Evolutionary conservation across 805 yeast genomes (phyloP).

Genomic region (Sungouiella thailandica): DNA sequence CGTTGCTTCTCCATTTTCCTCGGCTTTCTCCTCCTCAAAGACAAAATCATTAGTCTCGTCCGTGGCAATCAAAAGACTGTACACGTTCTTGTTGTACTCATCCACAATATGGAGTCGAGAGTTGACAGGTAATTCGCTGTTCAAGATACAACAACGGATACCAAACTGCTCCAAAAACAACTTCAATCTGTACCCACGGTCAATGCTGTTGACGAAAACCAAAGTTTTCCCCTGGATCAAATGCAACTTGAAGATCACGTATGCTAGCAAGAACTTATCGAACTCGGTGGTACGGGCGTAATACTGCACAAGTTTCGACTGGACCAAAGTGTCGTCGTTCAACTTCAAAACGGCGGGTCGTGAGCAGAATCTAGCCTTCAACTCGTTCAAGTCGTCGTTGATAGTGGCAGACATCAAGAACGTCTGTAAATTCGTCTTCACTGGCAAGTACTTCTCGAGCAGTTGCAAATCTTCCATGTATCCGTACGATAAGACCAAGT

Average conservation of each 20-base stretch:
- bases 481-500: conserved; percentile 83
- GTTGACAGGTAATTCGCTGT: conserved; percentile 88
- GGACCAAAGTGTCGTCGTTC: conserved; percentile 51
- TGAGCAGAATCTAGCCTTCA: conserved; percentile 76
- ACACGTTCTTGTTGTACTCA: conserved; percentile 87
- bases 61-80: conserved; percentile 85
- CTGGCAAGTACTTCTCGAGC: conserved; percentile 61
- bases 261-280: conserved; percentile 86
- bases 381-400: conserved; percentile 73
- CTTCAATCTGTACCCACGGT: conserved; percentile 90
- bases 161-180: conserved; percentile 94
- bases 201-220: conserved; percentile 88
- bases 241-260: conserved; percentile 84
- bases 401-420: conserved; percentile 96
- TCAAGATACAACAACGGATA: conserved; percentile 78
- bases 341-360: conserved; percentile 77
- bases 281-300: conserved; percentile 83
- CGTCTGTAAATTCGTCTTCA: conserved; percentile 73
- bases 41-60: conserved; percentile 73
- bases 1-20: conserved; percentile 27
- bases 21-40: conserved; percentile 46
- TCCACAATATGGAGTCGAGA: conserved; percentile 94
- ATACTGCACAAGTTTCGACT: conserved; percentile 70
- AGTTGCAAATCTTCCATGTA: conserved; percentile 77
- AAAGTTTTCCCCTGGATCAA: conserved; percentile 88